Base-by-base conservation (phyloP, 2,329 filamentous ascomycete genomes). In the Neodidymelliopsis sp. region DNA sequence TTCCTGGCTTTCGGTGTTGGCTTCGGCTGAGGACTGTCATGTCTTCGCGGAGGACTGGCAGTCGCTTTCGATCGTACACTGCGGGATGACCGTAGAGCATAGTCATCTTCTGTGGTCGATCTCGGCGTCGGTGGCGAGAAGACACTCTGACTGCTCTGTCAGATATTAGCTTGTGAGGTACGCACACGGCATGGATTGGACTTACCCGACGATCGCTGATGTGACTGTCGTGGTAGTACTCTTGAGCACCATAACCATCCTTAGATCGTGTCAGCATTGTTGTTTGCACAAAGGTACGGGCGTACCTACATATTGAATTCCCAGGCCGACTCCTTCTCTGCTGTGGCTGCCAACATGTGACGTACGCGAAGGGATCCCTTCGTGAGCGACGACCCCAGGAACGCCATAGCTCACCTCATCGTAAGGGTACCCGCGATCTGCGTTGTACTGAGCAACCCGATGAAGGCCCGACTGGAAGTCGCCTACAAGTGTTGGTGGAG, bases 381-480 rank as follows among this genome's bases (percentile, higher is more conserved):
- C 59, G 33, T 66, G 66, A 44, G 59, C 53, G 16, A 59, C 56
- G 20, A 62, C 56, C 12, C 54, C 58, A 22, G 69, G 62, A 35
- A 69, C 69, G 29, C 60, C 61, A 54, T 72, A 73, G 24, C 49
- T 49, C 28, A 56, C 60, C 20, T 65, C 63, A 42, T 73, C 68
- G 43, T 73, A 73, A 18, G 73, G 61, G 59, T 72, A 72, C 29
- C 63, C 66, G 22, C 65, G 63, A 40, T 63, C 68, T 47, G 70
- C 69, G 56, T 75, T 77, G 64, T 76, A 76, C 59, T 74, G 70
- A 34, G 72, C 74, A 53, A 78, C 60, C 42, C 74, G 73, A 30
- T 73, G 70, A 23, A 78, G 63, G 35, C 70, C 70, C 40, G 71
- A 69, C 19, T 70, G 67, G 22, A 69, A 63, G 12, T 73, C 67